Conservation (phyloP, 2,329 filamentous ascomycete genomes). For the Diplodia sapinea region DNA sequence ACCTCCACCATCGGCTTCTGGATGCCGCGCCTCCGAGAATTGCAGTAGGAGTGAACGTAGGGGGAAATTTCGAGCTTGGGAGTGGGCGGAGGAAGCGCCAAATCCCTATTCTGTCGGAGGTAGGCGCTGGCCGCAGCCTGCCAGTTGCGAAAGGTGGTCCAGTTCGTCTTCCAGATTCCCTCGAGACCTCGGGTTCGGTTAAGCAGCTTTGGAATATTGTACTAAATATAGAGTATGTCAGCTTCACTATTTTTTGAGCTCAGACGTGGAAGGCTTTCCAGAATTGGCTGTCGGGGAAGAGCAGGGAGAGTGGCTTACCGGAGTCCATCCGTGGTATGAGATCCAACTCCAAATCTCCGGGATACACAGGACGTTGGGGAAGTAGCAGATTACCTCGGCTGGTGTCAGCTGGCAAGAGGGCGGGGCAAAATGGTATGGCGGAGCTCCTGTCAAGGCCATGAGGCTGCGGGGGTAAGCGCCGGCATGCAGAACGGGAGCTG, state of each 20-base stretch:
- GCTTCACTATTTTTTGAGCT: background rate
- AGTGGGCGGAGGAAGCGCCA: background rate
- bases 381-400: constrained; percentile 7
- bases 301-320: background rate
- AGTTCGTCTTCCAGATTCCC: background rate
- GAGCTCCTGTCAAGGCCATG: background rate
- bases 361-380: background rate
- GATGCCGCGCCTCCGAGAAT: no score
- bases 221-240: background rate
- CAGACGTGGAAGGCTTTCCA: no score
- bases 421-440: background rate
- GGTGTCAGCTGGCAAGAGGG: constrained; percentile 7
- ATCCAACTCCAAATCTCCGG: constrained; percentile 17
- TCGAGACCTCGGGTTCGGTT: background rate
- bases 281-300: no score
- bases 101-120: background rate
- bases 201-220: background rate
- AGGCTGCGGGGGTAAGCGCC: background rate
- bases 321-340: background rate
- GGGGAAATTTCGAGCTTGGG: background rate
- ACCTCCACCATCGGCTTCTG: background rate
- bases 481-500: background rate
- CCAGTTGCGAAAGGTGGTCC: background rate
- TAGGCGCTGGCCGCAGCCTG: background rate
- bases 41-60: constrained; percentile 1